Conservation (phyloP, 1,139 yeast genomes). For the Suhomyces terraborum region DNA sequence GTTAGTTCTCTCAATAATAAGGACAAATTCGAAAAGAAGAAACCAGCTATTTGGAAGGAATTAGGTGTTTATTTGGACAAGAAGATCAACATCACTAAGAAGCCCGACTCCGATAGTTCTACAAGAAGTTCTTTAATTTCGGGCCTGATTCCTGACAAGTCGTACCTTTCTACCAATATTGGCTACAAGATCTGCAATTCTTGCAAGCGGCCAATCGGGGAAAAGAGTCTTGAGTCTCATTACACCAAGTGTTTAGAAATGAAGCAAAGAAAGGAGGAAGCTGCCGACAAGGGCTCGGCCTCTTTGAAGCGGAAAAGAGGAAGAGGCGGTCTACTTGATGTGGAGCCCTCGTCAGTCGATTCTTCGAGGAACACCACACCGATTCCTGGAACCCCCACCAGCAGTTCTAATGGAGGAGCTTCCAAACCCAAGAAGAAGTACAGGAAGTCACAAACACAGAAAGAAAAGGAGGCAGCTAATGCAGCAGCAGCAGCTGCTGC, state of each 20-base stretch:
- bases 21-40: constrained; percentile 17
- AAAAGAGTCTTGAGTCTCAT: constrained; percentile 47
- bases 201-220: constrained; percentile 66
- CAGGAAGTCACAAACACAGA: constrained; percentile 47
- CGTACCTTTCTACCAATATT: constrained; percentile 46
- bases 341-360: constrained; percentile 46
- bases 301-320: constrained; percentile 38
- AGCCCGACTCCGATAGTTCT: constrained; percentile 22
- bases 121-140: constrained; percentile 20
- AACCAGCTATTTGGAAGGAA: constrained; percentile 56
- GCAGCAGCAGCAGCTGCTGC: constrained; percentile 51
- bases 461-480: constrained; percentile 51
- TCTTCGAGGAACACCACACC: constrained; percentile 47
- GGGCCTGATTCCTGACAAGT: constrained; percentile 32
- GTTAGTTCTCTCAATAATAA: constrained; percentile 26
- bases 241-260: constrained; percentile 49
- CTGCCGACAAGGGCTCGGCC: constrained; percentile 21
- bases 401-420: constrained; percentile 22
- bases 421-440: constrained; percentile 46
- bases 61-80: constrained; percentile 60
- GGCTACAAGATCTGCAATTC: constrained; percentile 65
- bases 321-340: constrained; percentile 30
- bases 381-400: constrained; percentile 29
- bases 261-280: constrained; percentile 40
- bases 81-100: constrained; percentile 35